Evolutionary conservation across 2,329 filamentous ascomycete species (phyloP), one percentile per base, ranked within the genome.

Genomic region (Penicillium expansum): DNA sequence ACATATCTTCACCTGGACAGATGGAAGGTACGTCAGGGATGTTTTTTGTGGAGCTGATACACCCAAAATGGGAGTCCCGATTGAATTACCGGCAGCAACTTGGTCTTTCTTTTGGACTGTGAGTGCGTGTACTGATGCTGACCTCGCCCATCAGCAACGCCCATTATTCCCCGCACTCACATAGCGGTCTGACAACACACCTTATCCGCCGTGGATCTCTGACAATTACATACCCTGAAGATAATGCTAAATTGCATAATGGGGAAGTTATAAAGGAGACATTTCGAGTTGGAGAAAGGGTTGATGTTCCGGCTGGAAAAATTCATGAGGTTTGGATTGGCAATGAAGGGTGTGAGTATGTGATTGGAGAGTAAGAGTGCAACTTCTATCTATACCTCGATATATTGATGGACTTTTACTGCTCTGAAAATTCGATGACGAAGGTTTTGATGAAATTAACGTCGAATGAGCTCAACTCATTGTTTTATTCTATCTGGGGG

Each of bases 271-370:
- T 72, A 48, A 84, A 81, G 60, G 79, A 85, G 71, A 85, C 80
- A 0, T 83, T 84, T 60, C 79, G 82, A 0, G 74, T 75, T 0
- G 84, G 84, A 2, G 76, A 76, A 1, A 72, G 84, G 59, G 70
- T 86, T 18, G 83, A 86, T 71, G 83, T 86, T 0, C 80, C 82
- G 24, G 82, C 82, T 0, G 75, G 78, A 2, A 79, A 79, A 62
- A 55, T 79, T 22, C 83, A 86, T 65, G 83, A 86, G 69, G 83
- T 86, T 1, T 86, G 83, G 83, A 81, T 86, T 61, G 83, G 84
- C 0, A 61, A 71, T 8, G 74, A 80, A 39, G 84, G 84, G 1
- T 86, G 83, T 69, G 83, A 83, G 58, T 85, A 84, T 75, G 82
- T 85, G 27, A 84, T 86, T 68, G 83, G 83, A 24, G 82, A 85